Base-by-base conservation (phyloP, 106 monocot species). In the Hemerocallis citrina region DNA sequence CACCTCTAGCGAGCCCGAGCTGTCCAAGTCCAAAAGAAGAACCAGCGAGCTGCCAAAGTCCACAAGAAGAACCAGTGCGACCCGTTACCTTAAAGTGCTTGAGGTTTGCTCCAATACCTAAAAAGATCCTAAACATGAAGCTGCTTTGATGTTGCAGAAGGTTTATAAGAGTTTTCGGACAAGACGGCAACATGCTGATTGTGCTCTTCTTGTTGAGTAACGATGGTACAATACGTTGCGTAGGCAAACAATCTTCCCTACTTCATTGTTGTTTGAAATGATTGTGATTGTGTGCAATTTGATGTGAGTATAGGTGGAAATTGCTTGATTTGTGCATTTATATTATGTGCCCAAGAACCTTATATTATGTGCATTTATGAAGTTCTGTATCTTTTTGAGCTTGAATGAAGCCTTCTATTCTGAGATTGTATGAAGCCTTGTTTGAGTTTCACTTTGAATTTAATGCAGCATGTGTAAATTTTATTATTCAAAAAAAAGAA, bases 281-380 rank as follows among this genome's bases (percentile, higher is more conserved):
- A n/a, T 41, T 8, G 19, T 41, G 24, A 41, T 41, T 22, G 1
- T 20, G 58, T 38, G 58, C 19, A 1, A 59, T 19, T 1, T 59
- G 12, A 59, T 7, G 13, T 22, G n/a, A 41, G 29, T 68, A 25
- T 19, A 93, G 94, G 94, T 94, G 89, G 89, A 89, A 85, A 48
- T 50, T 94, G 66, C 66, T 94, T n/a, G 94, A 94, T 64, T 94
- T 86, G n/a, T n/a, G n/a, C n/a, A n/a, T n/a, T n/a, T n/a, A n/a
- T n/a, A n/a, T n/a, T n/a, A n/a, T n/a, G n/a, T n/a, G n/a, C n/a
- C n/a, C n/a, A n/a, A n/a, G n/a, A n/a, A n/a, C n/a, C n/a, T n/a
- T n/a, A n/a, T n/a, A n/a, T n/a, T n/a, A n/a, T n/a, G n/a, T n/a
- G n/a, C n/a, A n/a, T n/a, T n/a, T n/a, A n/a, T n/a, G n/a, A n/a